A percentile compares a stretch with the other conserved stretches of the same genome.
These are phyloP conservation scores for Russula vinacea DNA, from an alignment of 768 basidiomycete genomes.

Conservation along the genomic window DNA sequence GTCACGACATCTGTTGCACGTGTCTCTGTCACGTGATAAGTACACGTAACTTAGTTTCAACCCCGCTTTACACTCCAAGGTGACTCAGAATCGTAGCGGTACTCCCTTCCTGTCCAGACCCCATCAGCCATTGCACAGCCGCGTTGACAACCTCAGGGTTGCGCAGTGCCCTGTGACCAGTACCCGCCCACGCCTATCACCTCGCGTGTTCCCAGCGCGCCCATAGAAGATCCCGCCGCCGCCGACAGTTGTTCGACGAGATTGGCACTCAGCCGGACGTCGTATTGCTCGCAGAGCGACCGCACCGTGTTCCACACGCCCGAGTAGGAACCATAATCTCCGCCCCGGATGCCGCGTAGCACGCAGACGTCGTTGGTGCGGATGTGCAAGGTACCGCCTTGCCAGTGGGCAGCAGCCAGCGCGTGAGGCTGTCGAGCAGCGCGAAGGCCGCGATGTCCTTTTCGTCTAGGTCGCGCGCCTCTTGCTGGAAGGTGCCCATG, in stretches of 20 bases:
- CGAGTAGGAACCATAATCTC: not conserved
- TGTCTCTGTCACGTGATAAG: no score
- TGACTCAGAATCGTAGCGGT: not conserved
- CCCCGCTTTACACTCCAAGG: not conserved
- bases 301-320: not conserved
- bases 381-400: not conserved
- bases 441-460: constrained; percentile 4
- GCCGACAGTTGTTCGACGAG: not conserved
- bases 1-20: no score
- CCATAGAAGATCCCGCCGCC: not conserved
- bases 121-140: not conserved
- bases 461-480: not conserved
- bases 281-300: not conserved
- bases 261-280: constrained; percentile 1
- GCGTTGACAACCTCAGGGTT: not conserved
- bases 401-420: constrained; percentile 15
- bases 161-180: not conserved
- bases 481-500: not conserved
- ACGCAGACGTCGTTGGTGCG: constrained; percentile 8
- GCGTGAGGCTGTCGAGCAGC: constrained; percentile 14
- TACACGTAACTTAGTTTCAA: not conserved
- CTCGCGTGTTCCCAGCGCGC: not conserved
- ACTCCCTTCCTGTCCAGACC: no score
- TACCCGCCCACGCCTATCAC: not conserved
- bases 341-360: constrained; percentile 2